Evolutionary conservation across 257 asterid genomes (phyloP), one percentile per base, ranked within the genome.

Genomic region (Nicotiana sylvestris): DNA sequence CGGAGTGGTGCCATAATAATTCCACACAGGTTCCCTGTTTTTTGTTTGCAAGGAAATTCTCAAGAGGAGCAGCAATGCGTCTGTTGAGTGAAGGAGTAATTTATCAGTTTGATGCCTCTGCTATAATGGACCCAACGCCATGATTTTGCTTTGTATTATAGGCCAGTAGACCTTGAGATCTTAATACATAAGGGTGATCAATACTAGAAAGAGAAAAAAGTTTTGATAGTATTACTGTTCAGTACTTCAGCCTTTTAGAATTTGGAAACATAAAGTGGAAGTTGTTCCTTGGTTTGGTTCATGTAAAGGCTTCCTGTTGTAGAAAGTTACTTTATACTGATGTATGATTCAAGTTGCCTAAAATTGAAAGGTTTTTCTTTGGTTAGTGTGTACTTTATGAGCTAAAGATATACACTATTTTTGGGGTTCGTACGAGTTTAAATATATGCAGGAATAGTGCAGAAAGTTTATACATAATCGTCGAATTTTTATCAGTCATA

Each of bases 51-150:
- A 89, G 98, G 88, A 96, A 96, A 66, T 93, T 96, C 85, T 92
- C 99, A 67, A 89, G 72, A 85, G 97, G 95, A 80, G 99, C 94
- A 46, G 99, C 98, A 16, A 91, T 94, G 97, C 97, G 93, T 83
- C 92, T 96, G 79, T 86, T 94, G 81, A 90, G 97, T 78, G 90
- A 87, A 85, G 85, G 60, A 43, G 60, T 89, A 25, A 91, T 88
- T 9, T 90, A 89, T 83, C 89, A 84, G 74, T 89, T 90, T 65
- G 94, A 90, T n/a, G 69, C 82, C 55, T 81, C 97, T 9, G 57
- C 88, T 62, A 35, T 91, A 49, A 80, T 90, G 84, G 87, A 85
- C 66, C 83, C 88, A 66, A 86, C 86, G 10, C 86, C 87, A 6
- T 89, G 88, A 90, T 53, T 72, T 43, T 72, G 18, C 60, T 43